A percentile compares a stretch with the other conserved stretches of the same genome.
Evolutionary conservation across 176 grass and related monocot genomes (phyloP).

Genomic region (Oryza nivara): DNA sequence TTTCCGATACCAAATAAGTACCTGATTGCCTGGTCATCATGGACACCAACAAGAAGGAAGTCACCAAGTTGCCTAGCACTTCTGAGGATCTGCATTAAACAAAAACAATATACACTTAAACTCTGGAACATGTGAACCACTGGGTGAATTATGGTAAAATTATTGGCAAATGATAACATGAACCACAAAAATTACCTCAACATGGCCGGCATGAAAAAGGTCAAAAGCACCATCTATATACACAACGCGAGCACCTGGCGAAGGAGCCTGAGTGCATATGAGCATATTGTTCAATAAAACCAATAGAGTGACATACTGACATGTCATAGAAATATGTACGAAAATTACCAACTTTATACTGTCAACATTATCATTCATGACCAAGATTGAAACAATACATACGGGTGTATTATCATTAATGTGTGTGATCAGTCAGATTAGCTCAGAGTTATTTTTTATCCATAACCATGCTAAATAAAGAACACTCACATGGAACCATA

Average conservation of each 20-base stretch:
- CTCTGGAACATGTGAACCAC: constrained; percentile 5
- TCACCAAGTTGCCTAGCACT: constrained; percentile 90
- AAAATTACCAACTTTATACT: not conserved
- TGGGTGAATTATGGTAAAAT: constrained; percentile 1
- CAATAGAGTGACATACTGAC: not conserved
- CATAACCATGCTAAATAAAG: constrained; percentile 27
- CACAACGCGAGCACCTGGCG: constrained; percentile 78
- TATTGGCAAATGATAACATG: constrained; percentile 26
- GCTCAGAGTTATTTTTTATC: not conserved
- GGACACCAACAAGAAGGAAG: constrained; percentile 91
- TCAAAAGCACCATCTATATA: constrained; percentile 98
- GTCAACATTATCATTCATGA: not conserved
- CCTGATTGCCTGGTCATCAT: constrained; percentile 86
- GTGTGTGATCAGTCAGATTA: not conserved
- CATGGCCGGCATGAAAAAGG: constrained; percentile 96
- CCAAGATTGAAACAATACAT: constrained; percentile 26
- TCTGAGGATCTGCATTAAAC: constrained; percentile 73
- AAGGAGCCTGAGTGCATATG: constrained; percentile 69
- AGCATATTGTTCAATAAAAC: constrained; percentile 58
- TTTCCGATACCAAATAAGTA: constrained; percentile 38
- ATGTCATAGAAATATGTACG: constrained; percentile 23
- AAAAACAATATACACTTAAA: constrained; percentile 22
- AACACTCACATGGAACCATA: not conserved
- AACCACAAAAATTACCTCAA: constrained; percentile 69
- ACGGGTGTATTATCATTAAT: not conserved